Evolutionary conservation across 805 yeast species (phyloP).

Genomic region (Nadsonia fulvescens): DNA sequence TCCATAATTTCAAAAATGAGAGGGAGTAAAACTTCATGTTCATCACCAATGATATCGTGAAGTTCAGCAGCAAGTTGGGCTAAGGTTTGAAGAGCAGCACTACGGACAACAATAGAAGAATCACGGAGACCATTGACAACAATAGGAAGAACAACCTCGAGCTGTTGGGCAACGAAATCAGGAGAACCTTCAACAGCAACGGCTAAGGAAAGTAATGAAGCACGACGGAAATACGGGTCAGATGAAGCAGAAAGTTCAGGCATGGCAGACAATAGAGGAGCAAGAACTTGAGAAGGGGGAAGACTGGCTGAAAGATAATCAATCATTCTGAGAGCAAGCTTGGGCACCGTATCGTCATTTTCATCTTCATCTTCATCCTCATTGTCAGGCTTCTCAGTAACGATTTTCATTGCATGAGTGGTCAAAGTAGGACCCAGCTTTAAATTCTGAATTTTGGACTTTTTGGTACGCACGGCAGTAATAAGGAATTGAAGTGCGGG

Average conservation of each 20-base stretch:
- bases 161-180: conserved; percentile 65
- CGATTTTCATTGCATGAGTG: conserved; percentile 51
- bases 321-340: conserved; percentile 64
- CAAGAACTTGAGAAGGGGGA: conserved; percentile 85
- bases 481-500: conserved; percentile 74
- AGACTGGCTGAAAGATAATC: conserved; percentile 64
- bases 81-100: conserved; percentile 72
- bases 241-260: conserved; percentile 27
- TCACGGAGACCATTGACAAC: conserved; percentile 66
- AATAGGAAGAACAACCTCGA: conserved; percentile 54
- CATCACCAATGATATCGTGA: conserved; percentile 69
- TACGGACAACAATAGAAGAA: conserved; percentile 52
- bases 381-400: conserved; percentile 60
- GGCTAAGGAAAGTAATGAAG: conserved; percentile 66
- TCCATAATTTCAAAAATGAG: conserved; percentile 76
- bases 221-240: conserved; percentile 71
- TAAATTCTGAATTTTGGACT: conserved; percentile 58
- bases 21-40: conserved; percentile 70
- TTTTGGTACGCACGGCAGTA: conserved; percentile 62
- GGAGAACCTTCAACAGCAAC: conserved; percentile 87
- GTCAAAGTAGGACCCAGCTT: conserved; percentile 75
- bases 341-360: conserved; percentile 68
- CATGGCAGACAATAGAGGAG: conserved; percentile 39
- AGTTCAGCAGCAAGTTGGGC: conserved; percentile 65
- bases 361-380: conserved; percentile 86